phyloP scores from a whole-genome alignment of 352 stramenopile species.

The Peronospora belbahrii region DNA sequence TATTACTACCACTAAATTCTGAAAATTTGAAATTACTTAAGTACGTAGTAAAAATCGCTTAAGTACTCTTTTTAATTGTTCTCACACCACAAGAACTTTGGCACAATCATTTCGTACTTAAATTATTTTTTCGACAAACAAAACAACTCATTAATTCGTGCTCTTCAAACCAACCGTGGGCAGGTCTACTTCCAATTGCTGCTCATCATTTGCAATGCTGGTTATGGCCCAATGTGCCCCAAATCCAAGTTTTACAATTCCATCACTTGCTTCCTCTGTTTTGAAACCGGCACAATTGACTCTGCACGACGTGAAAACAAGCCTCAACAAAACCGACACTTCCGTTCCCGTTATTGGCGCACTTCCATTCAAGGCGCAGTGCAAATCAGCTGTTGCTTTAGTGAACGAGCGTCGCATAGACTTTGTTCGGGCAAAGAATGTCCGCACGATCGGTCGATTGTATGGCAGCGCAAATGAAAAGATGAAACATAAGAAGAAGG shows the following conservation, averaged over 20 bases:
- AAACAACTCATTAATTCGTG: constrained; percentile 9
- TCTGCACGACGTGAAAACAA: background rate
- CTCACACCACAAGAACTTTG: no score
- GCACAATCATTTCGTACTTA: constrained; percentile 5
- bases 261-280: constrained; percentile 2
- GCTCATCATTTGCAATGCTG: constrained; percentile 17
- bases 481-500: constrained; percentile 22
- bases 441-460: constrained; percentile 34
- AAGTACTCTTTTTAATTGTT: no score
- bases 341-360: constrained; percentile 2
- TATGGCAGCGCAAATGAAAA: constrained; percentile 16
- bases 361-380: constrained; percentile 46
- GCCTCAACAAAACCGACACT: constrained; percentile 11
- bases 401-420: constrained; percentile 80
- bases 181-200: constrained; percentile 3
- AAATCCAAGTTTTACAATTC: background rate
- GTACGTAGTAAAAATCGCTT: no score
- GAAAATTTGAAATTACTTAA: no score
- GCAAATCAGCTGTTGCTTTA: constrained; percentile 66
- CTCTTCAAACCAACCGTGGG: constrained; percentile 12
- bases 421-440: constrained; percentile 62
- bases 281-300: constrained; percentile 7
- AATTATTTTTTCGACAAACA: constrained; percentile 1
- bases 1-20: no score
- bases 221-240: constrained; percentile 9